These are phyloP conservation scores for Picochlorum sp. DNA, from an alignment of 139 green algal species.

Conservation along the genomic window DNA sequence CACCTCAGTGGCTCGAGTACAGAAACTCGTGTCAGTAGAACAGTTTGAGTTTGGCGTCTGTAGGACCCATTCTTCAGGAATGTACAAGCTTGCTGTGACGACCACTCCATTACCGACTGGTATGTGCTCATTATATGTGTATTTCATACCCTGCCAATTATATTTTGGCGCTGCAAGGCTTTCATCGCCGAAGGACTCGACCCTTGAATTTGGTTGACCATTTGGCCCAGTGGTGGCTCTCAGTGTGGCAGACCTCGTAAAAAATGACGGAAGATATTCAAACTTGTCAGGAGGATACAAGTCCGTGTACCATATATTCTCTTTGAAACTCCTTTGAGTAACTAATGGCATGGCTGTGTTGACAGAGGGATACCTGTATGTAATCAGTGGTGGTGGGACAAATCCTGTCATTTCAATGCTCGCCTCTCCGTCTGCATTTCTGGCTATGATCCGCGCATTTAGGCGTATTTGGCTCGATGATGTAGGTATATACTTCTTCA, in stretches of 20 bases:
- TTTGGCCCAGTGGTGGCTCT: not conserved
- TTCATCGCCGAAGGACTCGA: not conserved
- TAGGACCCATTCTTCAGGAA: constrained; percentile 1
- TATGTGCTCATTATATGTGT: constrained; percentile 2
- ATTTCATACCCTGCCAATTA: constrained; percentile 7
- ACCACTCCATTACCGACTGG: not conserved
- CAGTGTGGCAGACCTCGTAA: not conserved
- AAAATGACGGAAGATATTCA: not conserved
- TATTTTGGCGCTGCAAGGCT: not conserved
- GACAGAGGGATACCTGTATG: not conserved
- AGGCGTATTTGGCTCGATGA: not conserved
- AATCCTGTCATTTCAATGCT: not conserved
- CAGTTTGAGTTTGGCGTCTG: not conserved
- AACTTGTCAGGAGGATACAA: not conserved
- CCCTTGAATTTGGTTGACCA: constrained; percentile 2
- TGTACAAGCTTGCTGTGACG: constrained; percentile 9
- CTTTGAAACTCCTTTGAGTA: not conserved
- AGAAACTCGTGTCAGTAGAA: not conserved
- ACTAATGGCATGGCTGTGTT: not conserved
- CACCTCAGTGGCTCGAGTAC: not conserved
- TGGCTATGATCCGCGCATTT: not conserved
- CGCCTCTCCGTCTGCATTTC: not conserved
- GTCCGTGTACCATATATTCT: not conserved
- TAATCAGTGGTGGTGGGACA: not conserved
- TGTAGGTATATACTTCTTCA: not conserved